phyloP scores from a whole-genome alignment of 2,329 filamentous ascomycete species.

The Dactylellina parvicollis region DNA sequence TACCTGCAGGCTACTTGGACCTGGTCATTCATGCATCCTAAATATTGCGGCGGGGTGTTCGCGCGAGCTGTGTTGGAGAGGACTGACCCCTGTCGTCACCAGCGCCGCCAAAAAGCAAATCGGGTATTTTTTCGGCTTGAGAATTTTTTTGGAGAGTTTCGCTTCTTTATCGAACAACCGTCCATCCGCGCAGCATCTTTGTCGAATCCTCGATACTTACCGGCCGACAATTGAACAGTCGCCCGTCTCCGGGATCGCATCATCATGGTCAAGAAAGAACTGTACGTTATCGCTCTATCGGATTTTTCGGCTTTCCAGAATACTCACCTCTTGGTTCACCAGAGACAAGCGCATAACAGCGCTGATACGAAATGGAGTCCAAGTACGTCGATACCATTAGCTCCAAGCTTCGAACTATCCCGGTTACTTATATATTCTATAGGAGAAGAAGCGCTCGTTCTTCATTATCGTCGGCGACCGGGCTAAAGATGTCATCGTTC shows the following conservation, averaged over 20 bases:
- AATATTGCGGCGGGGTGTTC: conserved; percentile 1
- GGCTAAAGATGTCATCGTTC: conserved; percentile 95
- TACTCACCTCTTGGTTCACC: conserved; percentile 32
- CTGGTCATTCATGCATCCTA: conserved; percentile 12
- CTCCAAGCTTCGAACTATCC: not conserved
- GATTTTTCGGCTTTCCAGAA: not conserved
- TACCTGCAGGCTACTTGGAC: conserved; percentile 14
- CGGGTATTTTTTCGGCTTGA: conserved; percentile 21
- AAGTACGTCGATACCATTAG: conserved; percentile 60
- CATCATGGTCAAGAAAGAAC: conserved; percentile 58
- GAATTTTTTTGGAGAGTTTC: conserved; percentile 44
- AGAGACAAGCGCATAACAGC: conserved; percentile 90
- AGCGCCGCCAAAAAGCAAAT: conserved; percentile 32
- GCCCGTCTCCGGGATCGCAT: conserved; percentile 14
- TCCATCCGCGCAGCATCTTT: conserved; percentile 7
- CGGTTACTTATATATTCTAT: not conserved
- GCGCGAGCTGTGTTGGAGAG: conserved; percentile 16
- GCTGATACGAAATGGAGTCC: conserved; percentile 88
- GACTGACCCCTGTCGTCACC: not conserved
- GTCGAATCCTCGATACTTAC: not conserved
- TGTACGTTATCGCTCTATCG: conserved; percentile 50
- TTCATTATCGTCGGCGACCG: conserved; percentile 95
- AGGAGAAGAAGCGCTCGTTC: conserved; percentile 96
- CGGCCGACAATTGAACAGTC: conserved; percentile 24
- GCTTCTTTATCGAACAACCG: conserved; percentile 3